phyloP scores from a whole-genome alignment of 306 rosid species.

The Quercus aquifolioides region DNA sequence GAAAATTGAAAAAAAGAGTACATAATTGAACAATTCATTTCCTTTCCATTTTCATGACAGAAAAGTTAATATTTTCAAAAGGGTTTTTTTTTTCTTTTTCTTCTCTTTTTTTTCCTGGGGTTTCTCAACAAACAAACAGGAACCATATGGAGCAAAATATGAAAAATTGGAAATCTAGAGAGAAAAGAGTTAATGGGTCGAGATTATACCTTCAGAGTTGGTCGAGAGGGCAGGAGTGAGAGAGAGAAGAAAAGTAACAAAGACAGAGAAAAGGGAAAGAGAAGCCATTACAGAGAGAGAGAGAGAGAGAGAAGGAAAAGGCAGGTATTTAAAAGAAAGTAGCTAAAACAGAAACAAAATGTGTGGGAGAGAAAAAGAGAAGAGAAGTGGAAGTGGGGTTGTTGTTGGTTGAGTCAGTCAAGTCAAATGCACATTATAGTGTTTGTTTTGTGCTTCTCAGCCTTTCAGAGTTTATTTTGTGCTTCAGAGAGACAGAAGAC shows the following conservation, averaged over 20 bases:
- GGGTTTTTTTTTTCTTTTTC: neutral
- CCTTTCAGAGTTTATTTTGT: neutral
- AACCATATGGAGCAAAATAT: slow-evolving; percentile 1
- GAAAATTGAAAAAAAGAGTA: neutral
- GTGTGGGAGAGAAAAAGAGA: neutral
- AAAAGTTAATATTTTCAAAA: neutral
- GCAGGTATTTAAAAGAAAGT: too few relatives aligned
- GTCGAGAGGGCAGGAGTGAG: slow-evolving; percentile 39
- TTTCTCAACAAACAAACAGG: slow-evolving; percentile 20
- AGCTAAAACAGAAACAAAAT: neutral
- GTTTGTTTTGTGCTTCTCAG: too few relatives aligned
- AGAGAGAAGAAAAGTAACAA: slow-evolving; percentile 25
- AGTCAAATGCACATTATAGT: slow-evolving; percentile 22
- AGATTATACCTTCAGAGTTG: slow-evolving; percentile 48
- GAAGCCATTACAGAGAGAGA: slow-evolving; percentile 28
- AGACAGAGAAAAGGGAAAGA: slow-evolving; percentile 7
- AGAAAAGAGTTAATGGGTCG: neutral
- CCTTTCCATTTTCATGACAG: neutral
- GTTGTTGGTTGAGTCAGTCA: neutral
- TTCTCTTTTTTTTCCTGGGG: neutral
- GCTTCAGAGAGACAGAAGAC: neutral
- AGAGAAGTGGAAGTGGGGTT: neutral
- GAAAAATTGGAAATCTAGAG: neutral
- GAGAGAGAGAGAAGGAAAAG: neutral
- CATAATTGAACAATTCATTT: neutral